phyloP scores from a whole-genome alignment of 2,329 filamentous ascomycete genomes.

The Aspergillus hiratsukae region DNA sequence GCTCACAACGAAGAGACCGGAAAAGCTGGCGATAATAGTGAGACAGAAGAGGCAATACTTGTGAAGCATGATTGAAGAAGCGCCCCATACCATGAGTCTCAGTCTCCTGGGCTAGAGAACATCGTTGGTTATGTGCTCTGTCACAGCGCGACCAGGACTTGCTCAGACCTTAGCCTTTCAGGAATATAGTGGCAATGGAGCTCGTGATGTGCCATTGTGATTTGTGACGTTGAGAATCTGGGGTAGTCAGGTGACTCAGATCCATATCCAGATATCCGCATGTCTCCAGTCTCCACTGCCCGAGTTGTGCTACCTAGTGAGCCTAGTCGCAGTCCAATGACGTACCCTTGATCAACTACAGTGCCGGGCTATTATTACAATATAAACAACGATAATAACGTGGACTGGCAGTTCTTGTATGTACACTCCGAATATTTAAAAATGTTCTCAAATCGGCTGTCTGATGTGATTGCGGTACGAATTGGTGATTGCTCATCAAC shows the following conservation, averaged over 20 bases:
- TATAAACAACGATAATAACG: no score
- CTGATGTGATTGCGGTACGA: neutral
- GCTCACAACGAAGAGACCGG: neutral
- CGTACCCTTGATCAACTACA: neutral
- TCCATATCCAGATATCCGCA: neutral
- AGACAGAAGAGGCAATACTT: neutral
- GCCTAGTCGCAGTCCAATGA: neutral
- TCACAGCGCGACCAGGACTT: neutral
- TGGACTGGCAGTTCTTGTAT: no score
- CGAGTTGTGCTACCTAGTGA: neutral
- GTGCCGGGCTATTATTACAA: no score
- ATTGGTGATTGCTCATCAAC: neutral
- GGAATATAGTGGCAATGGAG: neutral
- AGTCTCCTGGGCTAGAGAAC: neutral
- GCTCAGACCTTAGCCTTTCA: neutral
- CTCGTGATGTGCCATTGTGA: neutral
- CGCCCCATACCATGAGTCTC: neutral
- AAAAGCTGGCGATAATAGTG: neutral
- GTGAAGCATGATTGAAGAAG: neutral
- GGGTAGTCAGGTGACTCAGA: neutral
- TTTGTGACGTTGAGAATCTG: neutral
- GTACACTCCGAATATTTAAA: no score
- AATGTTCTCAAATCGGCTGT: neutral
- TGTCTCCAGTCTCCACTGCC: neutral
- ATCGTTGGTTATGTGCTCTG: neutral